phyloP scores from a whole-genome alignment of 495 filamentous ascomycete species.

The Hypoxylon intermedium region DNA sequence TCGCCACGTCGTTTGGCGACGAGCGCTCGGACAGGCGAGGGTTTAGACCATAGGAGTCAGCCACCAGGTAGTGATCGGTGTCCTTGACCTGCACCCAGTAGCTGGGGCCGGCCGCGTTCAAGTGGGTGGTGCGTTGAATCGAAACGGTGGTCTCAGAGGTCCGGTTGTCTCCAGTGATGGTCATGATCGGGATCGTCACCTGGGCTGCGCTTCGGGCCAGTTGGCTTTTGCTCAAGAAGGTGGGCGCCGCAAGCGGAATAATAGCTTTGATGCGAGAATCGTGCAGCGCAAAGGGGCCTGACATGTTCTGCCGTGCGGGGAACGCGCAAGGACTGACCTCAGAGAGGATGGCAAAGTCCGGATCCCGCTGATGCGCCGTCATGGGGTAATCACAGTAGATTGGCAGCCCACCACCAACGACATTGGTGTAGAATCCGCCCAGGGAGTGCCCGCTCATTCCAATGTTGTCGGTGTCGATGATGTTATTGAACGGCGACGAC shows the following conservation, averaged over 20 bases:
- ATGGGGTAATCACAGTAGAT: constrained; percentile 5
- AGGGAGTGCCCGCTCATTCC: constrained; percentile 8
- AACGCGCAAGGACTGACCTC: constrained; percentile 2
- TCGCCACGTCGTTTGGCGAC: neutral
- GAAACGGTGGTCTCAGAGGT: constrained; percentile 2
- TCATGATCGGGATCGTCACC: constrained; percentile 1
- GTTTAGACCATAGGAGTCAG: neutral
- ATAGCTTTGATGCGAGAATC: constrained; percentile 5
- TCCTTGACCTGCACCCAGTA: constrained; percentile 2
- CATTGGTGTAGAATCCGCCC: constrained; percentile 7
- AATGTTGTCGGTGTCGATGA: constrained; percentile 4
- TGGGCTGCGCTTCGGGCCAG: constrained; percentile 1
- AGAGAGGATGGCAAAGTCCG: neutral
- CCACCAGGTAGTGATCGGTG: constrained; percentile 3
- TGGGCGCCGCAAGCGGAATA: constrained; percentile 2
- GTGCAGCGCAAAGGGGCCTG: constrained; percentile 3
- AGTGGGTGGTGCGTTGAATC: neutral
- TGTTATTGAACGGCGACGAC: neutral
- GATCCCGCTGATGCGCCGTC: neutral
- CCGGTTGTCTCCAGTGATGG: constrained; percentile 1
- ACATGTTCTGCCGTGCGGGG: neutral
- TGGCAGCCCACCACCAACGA: constrained; percentile 2
- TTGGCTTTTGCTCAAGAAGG: neutral
- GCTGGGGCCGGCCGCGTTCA: neutral
- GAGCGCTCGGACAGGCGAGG: neutral